These are phyloP conservation scores for Pichia sp. DNA, from an alignment of 1,139 yeast genomes.

Conservation along the genomic window DNA sequence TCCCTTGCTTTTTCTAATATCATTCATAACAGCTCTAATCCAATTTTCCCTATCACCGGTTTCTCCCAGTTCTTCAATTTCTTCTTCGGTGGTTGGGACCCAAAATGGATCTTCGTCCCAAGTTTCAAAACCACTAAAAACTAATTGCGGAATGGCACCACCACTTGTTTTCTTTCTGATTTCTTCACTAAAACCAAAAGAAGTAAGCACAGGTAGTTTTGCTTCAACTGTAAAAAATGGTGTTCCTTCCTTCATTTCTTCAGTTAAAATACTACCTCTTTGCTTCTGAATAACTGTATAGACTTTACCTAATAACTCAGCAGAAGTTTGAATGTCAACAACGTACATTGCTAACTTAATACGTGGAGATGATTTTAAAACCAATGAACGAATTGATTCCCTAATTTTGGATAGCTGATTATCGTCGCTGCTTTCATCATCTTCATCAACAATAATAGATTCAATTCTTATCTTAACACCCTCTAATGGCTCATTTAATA, in stretches of 20 bases:
- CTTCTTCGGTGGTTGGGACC: slow-evolving; percentile 99
- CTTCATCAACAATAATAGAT: slow-evolving; percentile 33
- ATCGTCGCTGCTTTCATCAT: slow-evolving; percentile 30
- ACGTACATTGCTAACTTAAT: slow-evolving; percentile 86
- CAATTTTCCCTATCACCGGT: slow-evolving; percentile 87
- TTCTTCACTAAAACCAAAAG: slow-evolving; percentile 95
- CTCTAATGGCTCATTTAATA: slow-evolving; percentile 81
- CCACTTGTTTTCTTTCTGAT: slow-evolving; percentile 92
- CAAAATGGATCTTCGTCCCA: slow-evolving; percentile 94
- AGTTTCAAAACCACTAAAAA: slow-evolving; percentile 80
- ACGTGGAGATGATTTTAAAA: slow-evolving; percentile 80
- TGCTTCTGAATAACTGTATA: slow-evolving; percentile 90
- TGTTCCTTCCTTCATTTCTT: slow-evolving; percentile 97
- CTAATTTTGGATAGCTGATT: slow-evolving; percentile 55
- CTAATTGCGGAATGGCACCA: slow-evolving; percentile 93
- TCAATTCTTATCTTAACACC: slow-evolving; percentile 61
- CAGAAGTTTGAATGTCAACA: slow-evolving; percentile 91
- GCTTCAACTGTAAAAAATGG: slow-evolving; percentile 90
- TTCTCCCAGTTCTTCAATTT: slow-evolving; percentile 87
- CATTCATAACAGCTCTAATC: slow-evolving; percentile 80
- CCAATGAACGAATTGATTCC: slow-evolving; percentile 61
- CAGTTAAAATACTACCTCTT: slow-evolving; percentile 77
- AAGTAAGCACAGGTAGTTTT: slow-evolving; percentile 85
- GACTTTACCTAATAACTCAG: slow-evolving; percentile 92
- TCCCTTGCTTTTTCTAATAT: slow-evolving; percentile 80